Base-by-base conservation (phyloP, 768 basidiomycete genomes). In the Tremella mesenterica region DNA sequence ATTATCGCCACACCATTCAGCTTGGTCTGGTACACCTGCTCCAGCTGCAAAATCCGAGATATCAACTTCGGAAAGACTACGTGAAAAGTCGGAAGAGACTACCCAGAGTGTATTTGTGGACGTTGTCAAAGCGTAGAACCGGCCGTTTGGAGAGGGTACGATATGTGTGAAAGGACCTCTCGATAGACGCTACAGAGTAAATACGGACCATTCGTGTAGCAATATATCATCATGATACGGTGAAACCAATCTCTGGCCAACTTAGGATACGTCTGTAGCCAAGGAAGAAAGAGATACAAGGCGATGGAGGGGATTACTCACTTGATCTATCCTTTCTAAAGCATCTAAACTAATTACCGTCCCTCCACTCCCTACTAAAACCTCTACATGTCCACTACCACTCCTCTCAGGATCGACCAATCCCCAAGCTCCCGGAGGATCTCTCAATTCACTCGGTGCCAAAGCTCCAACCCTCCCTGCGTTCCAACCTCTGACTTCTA, bases 1-100 rank as follows among this genome's bases (percentile, higher is more conserved):
- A 73, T 99, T 92, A 67, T 90, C 89, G 1, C 92, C 92, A 70
- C 91, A 96, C 95, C 95, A 99, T 65, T 85, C 86, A 0, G 90
- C 83, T 59, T 85, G 84, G 30, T 77, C 77, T 2, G 54, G 75
- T 65, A 27, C 80, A 5, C 59, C 68, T 9, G 49, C 52, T 6
- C 64, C 56, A 18, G 59, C 56, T 0, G 34, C 43, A 2, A 62
- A 29, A 16, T 43, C 25, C 8, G 50, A 18, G 12, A 77, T 51
- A 36, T 90, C 82, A 60, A 88, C 90, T 67, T 95, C 92, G 3
- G 88, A 86, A 61, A 93, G 79, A 63, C 80, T 86, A 36, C 88
- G 80, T 58, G 87, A 84, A 67, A 97, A 96, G 72, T 96, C 89
- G 12, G 84, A 81, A 12, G 92, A 93, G n/a, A 96, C 88, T 30